Evolutionary conservation across 163 green algal genomes (phyloP).

Genomic region (Scenedesmus sp.): DNA sequence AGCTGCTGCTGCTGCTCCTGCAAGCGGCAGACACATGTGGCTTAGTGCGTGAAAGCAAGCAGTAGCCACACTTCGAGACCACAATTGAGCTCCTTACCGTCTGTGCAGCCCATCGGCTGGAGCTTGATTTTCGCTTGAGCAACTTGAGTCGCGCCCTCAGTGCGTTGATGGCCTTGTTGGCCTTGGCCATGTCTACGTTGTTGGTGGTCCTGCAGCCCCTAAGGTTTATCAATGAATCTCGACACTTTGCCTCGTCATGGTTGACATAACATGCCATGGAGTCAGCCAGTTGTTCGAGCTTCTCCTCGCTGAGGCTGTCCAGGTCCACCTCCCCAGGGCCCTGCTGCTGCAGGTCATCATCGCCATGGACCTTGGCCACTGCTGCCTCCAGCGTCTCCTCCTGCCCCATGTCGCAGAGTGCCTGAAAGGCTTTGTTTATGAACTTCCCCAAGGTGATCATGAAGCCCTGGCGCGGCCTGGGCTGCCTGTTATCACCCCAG

Average conservation of each 20-base stretch:
- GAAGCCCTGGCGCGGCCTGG: neutral
- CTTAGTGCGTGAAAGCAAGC: neutral
- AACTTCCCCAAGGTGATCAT: neutral
- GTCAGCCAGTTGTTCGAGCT: neutral
- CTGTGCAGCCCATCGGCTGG: neutral
- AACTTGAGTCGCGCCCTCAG: neutral
- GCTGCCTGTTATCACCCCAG: neutral
- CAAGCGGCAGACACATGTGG: neutral
- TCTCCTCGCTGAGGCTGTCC: neutral
- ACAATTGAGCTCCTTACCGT: neutral
- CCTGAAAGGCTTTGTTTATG: neutral
- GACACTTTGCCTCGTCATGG: neutral
- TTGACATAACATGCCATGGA: no score
- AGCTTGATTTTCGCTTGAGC: neutral
- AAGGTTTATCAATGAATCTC: neutral
- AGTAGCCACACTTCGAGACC: neutral
- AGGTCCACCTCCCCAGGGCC: neutral
- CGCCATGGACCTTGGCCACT: neutral
- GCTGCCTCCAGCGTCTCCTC: neutral
- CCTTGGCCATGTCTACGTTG: neutral
- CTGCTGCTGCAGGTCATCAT: no score
- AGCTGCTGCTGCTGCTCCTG: neutral
- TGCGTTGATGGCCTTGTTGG: neutral
- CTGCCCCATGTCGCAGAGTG: neutral
- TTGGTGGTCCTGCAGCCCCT: neutral